Conservation (phyloP, 352 stramenopile species). For the Phytophthora uliginosa region DNA sequence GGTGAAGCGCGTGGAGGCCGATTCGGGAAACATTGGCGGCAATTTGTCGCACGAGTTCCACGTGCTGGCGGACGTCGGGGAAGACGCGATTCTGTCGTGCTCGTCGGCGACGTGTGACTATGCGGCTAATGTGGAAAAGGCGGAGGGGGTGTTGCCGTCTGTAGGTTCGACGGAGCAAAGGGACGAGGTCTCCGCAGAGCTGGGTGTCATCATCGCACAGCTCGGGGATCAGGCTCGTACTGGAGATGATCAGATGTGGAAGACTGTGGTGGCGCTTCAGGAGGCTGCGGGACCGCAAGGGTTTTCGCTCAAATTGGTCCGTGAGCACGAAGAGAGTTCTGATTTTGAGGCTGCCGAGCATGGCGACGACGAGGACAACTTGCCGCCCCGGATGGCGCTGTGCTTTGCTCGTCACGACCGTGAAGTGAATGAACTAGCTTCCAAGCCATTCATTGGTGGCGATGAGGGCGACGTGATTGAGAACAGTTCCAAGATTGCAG, state of each 20-base stretch:
- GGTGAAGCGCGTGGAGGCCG: slow-evolving; percentile 85
- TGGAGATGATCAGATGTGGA: slow-evolving; percentile 37
- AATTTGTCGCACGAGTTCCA: slow-evolving; percentile 93
- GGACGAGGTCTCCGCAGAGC: slow-evolving; percentile 17
- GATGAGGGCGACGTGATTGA: slow-evolving; percentile 61
- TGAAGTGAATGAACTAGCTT: slow-evolving; percentile 72
- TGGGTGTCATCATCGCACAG: slow-evolving; percentile 32
- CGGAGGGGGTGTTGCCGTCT: slow-evolving; percentile 49
- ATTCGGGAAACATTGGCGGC: slow-evolving; percentile 90
- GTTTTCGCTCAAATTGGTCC: slow-evolving; percentile 48
- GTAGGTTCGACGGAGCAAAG: not conserved
- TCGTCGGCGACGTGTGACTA: slow-evolving; percentile 66
- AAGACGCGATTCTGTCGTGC: slow-evolving; percentile 88
- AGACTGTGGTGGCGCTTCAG: slow-evolving; percentile 44
- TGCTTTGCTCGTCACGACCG: slow-evolving; percentile 72
- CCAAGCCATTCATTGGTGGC: slow-evolving; percentile 77
- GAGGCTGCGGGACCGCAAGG: slow-evolving; percentile 18
- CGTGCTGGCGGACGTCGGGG: slow-evolving; percentile 82
- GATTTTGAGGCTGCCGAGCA: slow-evolving; percentile 19
- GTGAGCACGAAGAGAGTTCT: slow-evolving; percentile 36
- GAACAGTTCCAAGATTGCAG: slow-evolving; percentile 26
- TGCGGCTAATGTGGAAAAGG: slow-evolving; percentile 91
- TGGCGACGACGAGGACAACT: not conserved
- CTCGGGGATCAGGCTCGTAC: slow-evolving; percentile 24
- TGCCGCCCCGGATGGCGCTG: slow-evolving; percentile 40